These are phyloP conservation scores for Ogataea trehaloabstinens DNA, from an alignment of 805 yeast genomes.

Conservation along the genomic window DNA sequence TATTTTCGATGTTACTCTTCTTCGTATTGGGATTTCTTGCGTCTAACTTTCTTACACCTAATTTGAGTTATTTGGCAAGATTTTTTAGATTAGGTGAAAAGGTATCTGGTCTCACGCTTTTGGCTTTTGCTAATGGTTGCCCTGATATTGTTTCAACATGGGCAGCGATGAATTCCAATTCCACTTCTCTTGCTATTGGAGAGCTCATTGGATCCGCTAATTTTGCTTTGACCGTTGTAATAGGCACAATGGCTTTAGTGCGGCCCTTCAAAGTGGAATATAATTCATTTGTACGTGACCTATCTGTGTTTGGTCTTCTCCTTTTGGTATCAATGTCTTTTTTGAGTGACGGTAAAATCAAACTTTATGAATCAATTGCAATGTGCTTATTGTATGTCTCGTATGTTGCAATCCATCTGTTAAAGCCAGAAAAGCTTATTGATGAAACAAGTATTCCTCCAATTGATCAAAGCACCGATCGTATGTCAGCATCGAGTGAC, in stretches of 20 bases:
- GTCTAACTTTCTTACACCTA: conserved; percentile 79
- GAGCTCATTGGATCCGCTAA: conserved; percentile 54
- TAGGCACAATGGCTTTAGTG: conserved; percentile 47
- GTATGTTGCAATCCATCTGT: conserved; percentile 49
- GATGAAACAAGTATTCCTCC: conserved; percentile 16
- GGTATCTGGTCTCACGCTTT: conserved; percentile 78
- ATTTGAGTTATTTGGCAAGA: conserved; percentile 62
- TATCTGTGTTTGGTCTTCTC: conserved; percentile 52
- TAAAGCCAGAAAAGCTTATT: conserved; percentile 22
- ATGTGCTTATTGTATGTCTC: conserved; percentile 55
- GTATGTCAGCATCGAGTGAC: neutral
- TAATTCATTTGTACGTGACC: conserved; percentile 57
- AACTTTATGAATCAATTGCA: conserved; percentile 51
- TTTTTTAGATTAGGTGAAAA: conserved; percentile 66
- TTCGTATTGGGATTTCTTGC: conserved; percentile 74
- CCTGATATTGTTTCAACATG: conserved; percentile 87
- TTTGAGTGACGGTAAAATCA: conserved; percentile 53
- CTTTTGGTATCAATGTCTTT: conserved; percentile 49
- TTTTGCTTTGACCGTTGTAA: conserved; percentile 50
- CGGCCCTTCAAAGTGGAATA: conserved; percentile 50
- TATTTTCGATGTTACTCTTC: conserved; percentile 43
- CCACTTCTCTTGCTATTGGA: conserved; percentile 53
- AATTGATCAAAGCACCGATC: neutral
- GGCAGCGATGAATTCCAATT: conserved; percentile 71
- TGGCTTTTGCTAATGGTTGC: conserved; percentile 90